Evolutionary conservation across 23 red algal species (phyloP).

Genomic region (Gracilaria gracilis): DNA sequence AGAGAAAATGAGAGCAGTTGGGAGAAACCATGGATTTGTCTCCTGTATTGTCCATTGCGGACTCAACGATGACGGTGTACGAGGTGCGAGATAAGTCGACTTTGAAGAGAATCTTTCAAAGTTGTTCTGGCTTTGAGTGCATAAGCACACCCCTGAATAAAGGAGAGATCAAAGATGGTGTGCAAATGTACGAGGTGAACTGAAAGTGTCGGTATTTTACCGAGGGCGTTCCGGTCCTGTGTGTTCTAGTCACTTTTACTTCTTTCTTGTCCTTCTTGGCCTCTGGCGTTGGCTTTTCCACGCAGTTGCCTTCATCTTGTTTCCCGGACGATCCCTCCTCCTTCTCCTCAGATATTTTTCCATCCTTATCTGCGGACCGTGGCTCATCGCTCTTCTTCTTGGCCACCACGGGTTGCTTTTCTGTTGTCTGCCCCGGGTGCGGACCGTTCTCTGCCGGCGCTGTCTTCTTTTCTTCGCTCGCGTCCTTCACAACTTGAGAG

Average conservation of each 20-base stretch:
- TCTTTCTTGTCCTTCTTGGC: not conserved
- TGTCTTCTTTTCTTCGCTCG: not conserved
- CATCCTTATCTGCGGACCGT: not conserved
- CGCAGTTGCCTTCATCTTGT: not conserved
- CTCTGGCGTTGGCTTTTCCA: not conserved
- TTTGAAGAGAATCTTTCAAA: conserved; percentile 36
- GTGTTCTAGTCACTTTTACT: conserved; percentile 24
- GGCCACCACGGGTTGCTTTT: not conserved
- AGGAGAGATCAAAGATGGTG: conserved; percentile 10
- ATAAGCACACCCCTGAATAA: conserved; percentile 52
- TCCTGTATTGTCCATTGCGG: conserved; percentile 13
- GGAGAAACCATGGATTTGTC: conserved; percentile 7
- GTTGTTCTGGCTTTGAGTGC: conserved; percentile 40
- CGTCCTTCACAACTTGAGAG: not conserved
- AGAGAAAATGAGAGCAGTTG: not conserved
- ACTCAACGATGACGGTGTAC: conserved; percentile 15
- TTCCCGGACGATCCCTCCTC: not conserved
- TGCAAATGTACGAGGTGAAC: conserved; percentile 44
- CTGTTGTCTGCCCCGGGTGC: not conserved
- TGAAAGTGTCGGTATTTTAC: conserved; percentile 66
- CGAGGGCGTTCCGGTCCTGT: conserved; percentile 57
- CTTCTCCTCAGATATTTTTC: not conserved
- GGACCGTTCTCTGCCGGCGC: not conserved
- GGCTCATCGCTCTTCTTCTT: not conserved
- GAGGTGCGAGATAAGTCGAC: conserved; percentile 28